Conservation (phyloP, 2,329 filamentous ascomycete genomes). For the Venturia carpophila region DNA sequence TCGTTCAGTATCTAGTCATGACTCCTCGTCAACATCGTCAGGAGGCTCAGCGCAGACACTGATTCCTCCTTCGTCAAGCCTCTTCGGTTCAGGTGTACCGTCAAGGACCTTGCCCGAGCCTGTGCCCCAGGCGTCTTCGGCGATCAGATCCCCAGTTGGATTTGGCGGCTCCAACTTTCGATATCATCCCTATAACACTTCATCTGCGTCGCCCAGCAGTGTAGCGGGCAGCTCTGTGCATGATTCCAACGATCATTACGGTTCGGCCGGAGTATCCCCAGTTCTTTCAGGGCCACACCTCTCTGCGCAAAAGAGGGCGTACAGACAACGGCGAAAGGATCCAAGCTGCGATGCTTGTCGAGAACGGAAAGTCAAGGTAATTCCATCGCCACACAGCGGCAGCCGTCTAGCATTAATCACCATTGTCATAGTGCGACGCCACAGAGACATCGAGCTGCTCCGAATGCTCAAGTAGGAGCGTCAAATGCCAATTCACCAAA, state of each 20-base stretch:
- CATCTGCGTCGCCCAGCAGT: slow-evolving; percentile 19
- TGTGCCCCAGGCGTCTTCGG: slow-evolving; percentile 28
- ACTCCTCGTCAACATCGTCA: slow-evolving; percentile 29
- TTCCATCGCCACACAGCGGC: not conserved
- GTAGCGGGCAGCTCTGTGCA: slow-evolving; percentile 16
- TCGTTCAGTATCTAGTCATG: slow-evolving; percentile 23
- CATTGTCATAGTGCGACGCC: slow-evolving; percentile 65
- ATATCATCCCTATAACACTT: slow-evolving; percentile 19
- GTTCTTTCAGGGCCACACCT: slow-evolving; percentile 41
- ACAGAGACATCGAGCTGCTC: slow-evolving; percentile 95
- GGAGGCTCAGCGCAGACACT: slow-evolving; percentile 29
- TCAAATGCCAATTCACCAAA: slow-evolving; percentile 98
- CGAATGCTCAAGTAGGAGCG: slow-evolving; percentile 91
- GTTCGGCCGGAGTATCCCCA: slow-evolving; percentile 32
- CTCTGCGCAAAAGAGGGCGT: slow-evolving; percentile 82
- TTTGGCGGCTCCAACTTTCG: slow-evolving; percentile 13
- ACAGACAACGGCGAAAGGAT: slow-evolving; percentile 89
- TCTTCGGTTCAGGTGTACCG: slow-evolving; percentile 23
- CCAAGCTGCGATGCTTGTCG: slow-evolving; percentile 96
- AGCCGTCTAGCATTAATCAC: not conserved
- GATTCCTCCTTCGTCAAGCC: slow-evolving; percentile 29
- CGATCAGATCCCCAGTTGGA: slow-evolving; percentile 24
- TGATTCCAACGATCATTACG: slow-evolving; percentile 15
- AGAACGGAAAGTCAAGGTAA: slow-evolving; percentile 64
- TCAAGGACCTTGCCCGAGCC: slow-evolving; percentile 15